Base-by-base conservation (phyloP, 495 filamentous ascomycete genomes). In the Penicillium manginii region DNA sequence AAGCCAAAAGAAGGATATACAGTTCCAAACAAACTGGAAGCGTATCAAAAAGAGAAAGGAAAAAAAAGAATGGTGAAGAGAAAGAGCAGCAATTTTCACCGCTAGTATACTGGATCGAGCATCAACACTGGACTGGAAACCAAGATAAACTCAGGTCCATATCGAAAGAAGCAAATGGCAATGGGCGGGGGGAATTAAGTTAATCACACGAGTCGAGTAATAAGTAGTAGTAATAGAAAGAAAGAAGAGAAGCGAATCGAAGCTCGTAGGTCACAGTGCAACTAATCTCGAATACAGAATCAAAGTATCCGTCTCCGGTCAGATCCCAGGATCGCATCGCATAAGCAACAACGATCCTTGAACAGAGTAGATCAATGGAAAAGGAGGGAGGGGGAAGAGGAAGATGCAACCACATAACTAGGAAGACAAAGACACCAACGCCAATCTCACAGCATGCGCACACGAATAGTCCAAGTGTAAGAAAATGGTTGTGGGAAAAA, bases 251-350 rank as follows among this genome's bases (percentile, higher is more conserved):
- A 67, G 58, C 53, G 54, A 68, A 67, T 56, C 53, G 54, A 68
- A 71, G 65, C 60, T 73, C 69, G 68, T 69, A 70, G 64, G 57
- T 70, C 67, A 70, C 67, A 70, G 67, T 68, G 65, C 67, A 71
- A 63, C 55, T 65, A 65, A 65, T 64, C 65, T 72, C 62, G 67
- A 68, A 68, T 68, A 71, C 67, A 75, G 61, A 63, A 63, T 52
- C 59, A 56, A 48, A 29, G 2, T 29, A 5, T 29, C 26, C 6
- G 32, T 49, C 51, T 46, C 48, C 54, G 33, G 49, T 54, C 52
- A 58, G 46, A 11, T 57, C 60, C 47, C 33, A 53, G 39, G 32
- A 40, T 50, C 17, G 21, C 45, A 29, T n/a, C n/a, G 29, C 10
- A 11, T 52, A 26, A n/a, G 45, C 19, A 26, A 14, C 19, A 47